Base-by-base conservation (phyloP, 306 rosid species). In the Citrullus colocynthis region DNA sequence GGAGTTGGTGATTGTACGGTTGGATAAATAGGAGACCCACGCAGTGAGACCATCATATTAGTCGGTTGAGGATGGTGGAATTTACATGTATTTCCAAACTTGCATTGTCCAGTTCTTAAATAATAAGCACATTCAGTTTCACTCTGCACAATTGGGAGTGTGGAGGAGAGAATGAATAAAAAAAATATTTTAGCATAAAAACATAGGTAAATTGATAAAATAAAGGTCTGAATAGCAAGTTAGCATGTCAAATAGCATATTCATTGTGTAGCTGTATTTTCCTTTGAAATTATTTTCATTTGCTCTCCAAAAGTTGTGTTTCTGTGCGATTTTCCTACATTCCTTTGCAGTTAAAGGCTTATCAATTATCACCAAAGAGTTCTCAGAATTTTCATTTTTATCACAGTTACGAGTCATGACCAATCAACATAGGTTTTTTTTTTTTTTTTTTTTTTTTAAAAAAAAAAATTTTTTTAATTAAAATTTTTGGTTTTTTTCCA, bases 21-120 rank as follows among this genome's bases (percentile, higher is more conserved):
- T 41, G 98, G 95, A 85, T 92, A 94, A 80, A 88, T 91, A 69
- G 97, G 86, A 78, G 97, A 94, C 64, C 96, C 88, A 18, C 89
- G 83, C 88, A 94, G 80, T 60, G 98, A 85, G 83, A 94, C 93
- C 89, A 94, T 88, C 98, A 92, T 90, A 82, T 90, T 94, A 70
- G 81, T 87, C 65, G 95, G 98, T 83, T 88, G 96, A 74, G 98
- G 98, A 80, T 95, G 98, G 82, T 95, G 97, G 88, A 86, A 95
- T 88, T 95, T 95, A 88, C 98, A 95, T 48, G 96, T 92, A 87
- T 85, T 82, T 77, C 91, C 97, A 76, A 90, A 95, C 86, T 95
- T 92, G 89, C 98, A 94, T 80, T 89, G 95, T 72, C 98, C 98
- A 44, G 97, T 92, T 89, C 98, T 88, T 84, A 91, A 78, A 89